Base-by-base conservation (phyloP, 2,329 filamentous ascomycete genomes). In the Colletotrichum somersetense region DNA sequence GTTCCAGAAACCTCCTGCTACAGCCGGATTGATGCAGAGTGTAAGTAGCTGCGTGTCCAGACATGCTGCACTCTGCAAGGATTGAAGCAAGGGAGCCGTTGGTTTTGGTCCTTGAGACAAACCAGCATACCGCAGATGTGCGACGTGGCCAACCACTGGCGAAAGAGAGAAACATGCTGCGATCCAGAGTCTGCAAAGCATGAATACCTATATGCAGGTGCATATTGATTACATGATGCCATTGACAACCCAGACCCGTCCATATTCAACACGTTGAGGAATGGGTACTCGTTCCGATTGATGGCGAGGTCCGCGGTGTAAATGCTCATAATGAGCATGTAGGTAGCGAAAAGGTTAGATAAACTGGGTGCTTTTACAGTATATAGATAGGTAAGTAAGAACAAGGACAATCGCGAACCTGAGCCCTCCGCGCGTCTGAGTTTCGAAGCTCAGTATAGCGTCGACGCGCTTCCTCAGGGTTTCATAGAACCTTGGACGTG, bases 71-170 rank as follows among this genome's bases (percentile, higher is more conserved):
- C 42, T 55, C 46, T 56, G 61, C 59, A 72, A 48, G 33, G 50
- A 57, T 48, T 30, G 16, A 56, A 55, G 59, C 55, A 56, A 66
- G 44, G 40, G 59, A 48, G 42, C 18, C 18, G n/a, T 46, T 55
- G 59, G 40, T 38, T 48, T 72, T 72, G 59, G 53, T 70, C 8
- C 30, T 52, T 53, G 44, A 46, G 53, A 64, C 59, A 61, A 50
- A 50, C 53, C 35, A 26, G 59, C 52, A 68, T 63, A 26, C 18
- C 46, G 52, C 53, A 52, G 23, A 23, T 50, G 55, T 56, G 38
- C 46, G 30, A 69, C 55, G 14, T 44, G n/a, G 58, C 46, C 38
- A 69, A n/a, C 64, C 38, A 53, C 38, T n/a, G n/a, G 23, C 30
- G 20, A 56, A 46, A 64, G 46, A 30, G 58, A 72, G 53, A 69